Base-by-base conservation (phyloP, 441 rosid species). In the Syzygium malaccense region DNA sequence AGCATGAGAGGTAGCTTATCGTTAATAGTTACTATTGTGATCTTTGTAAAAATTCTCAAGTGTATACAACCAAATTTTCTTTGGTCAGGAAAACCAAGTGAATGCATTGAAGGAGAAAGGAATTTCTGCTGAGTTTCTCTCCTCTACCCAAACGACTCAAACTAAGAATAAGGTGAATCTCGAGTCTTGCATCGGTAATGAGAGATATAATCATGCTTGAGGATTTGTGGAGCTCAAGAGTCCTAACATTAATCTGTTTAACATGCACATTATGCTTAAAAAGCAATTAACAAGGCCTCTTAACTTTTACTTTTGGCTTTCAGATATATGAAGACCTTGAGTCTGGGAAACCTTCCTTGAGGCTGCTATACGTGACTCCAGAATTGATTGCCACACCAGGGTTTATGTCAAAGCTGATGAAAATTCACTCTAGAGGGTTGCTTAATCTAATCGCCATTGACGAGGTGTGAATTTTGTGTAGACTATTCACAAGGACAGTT, bases 321-420 rank as follows among this genome's bases (percentile, higher is more conserved):
- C 92, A 98, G 99, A 97, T 98, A 90, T 95, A 96, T 55, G 99
- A 95, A 92, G 99, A 98, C 88, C 95, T 97, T 90, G 96, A 94
- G 92, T 96, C 97, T 88, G 99, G 99, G 90, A 95, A 93, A 89
- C 99, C 99, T 55, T 93, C 95, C 33, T 75, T 93, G 78, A 94
- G 98, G 92, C 91, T 98, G 93, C 91, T 98, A 56, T 98, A 98
- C 93, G 99, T 95, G 51, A 97, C 99, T 71, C 99, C 99, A 55
- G 99, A 98, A 88, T 53, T 98, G 94, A 93, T 95, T 64, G 98
- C 98, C 32, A 98, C 98, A 1, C 60, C 94, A 48, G 99, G 98
- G 86, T 98, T 97, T 93, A 96, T 95, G 97, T 91, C 94, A 41
- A 97, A 95, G 93, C 94, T 98, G 88, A 93, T 68, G 57, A 98